phyloP scores from a whole-genome alignment of 768 basidiomycete species.

The Crepidotus variabilis region DNA sequence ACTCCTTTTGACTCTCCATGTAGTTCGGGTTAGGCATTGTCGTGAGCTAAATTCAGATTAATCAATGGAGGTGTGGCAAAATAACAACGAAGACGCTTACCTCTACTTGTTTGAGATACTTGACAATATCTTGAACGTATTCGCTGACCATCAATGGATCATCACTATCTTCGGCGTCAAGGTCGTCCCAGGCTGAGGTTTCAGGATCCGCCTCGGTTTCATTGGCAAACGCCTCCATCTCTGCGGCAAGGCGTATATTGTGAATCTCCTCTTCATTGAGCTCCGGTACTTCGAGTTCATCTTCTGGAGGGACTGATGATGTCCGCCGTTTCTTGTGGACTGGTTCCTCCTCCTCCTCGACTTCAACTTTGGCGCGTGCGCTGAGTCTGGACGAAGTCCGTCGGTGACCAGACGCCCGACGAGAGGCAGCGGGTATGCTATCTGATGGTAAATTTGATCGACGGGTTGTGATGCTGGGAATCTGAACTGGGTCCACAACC shows the following conservation, averaged over 20 bases:
- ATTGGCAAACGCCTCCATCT: slow-evolving; percentile 48
- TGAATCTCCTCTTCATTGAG: slow-evolving; percentile 44
- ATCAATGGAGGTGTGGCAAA: not conserved
- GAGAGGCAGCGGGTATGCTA: slow-evolving; percentile 11
- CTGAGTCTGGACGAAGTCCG: slow-evolving; percentile 18
- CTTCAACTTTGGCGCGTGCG: slow-evolving; percentile 31
- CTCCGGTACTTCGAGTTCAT: slow-evolving; percentile 29
- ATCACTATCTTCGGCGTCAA: slow-evolving; percentile 88
- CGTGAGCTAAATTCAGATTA: slow-evolving; percentile 40
- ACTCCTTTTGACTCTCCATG: slow-evolving; percentile 91
- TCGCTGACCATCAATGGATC: slow-evolving; percentile 98
- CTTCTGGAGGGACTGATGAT: slow-evolving; percentile 62
- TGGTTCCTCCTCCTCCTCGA: slow-evolving; percentile 55
- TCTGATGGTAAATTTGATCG: slow-evolving; percentile 32
- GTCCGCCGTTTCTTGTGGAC: slow-evolving; percentile 71
- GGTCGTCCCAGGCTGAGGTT: slow-evolving; percentile 76
- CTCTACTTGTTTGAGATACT: slow-evolving; percentile 88
- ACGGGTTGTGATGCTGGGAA: slow-evolving; percentile 39
- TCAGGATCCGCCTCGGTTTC: slow-evolving; percentile 66
- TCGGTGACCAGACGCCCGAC: slow-evolving; percentile 6
- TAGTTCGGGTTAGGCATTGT: slow-evolving; percentile 93
- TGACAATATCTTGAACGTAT: slow-evolving; percentile 91
- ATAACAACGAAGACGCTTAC: slow-evolving; percentile 35
- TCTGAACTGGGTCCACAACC: slow-evolving; percentile 39
- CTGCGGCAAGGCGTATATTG: slow-evolving; percentile 39